phyloP scores from a whole-genome alignment of 495 filamentous ascomycete species.

The Penicillium riverlandense region DNA sequence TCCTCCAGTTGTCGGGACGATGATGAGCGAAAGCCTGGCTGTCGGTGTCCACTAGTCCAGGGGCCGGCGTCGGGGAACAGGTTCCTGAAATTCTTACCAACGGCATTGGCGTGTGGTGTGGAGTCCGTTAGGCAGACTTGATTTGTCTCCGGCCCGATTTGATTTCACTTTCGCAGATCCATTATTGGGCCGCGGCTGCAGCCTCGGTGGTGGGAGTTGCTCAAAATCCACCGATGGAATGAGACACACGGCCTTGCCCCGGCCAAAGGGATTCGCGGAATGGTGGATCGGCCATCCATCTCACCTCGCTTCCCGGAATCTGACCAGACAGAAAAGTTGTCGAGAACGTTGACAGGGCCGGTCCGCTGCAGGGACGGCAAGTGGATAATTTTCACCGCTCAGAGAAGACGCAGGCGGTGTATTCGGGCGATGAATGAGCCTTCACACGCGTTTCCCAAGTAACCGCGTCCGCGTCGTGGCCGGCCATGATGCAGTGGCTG shows the following conservation, averaged over 20 bases:
- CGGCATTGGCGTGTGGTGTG: slow-evolving; percentile 4
- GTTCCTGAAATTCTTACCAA: slow-evolving; percentile 18
- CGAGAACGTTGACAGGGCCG: slow-evolving; percentile 26
- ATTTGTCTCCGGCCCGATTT: slow-evolving; percentile 14
- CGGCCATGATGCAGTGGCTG: slow-evolving; percentile 15
- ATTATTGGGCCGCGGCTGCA: slow-evolving; percentile 11
- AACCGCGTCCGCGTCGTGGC: slow-evolving; percentile 25
- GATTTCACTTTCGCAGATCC: slow-evolving; percentile 19
- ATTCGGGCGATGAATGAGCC: background rate
- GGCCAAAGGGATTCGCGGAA: slow-evolving; percentile 20
- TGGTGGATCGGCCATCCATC: slow-evolving; percentile 10
- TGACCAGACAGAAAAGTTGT: slow-evolving; percentile 1
- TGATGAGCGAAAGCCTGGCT: slow-evolving; percentile 11
- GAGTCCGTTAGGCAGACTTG: slow-evolving; percentile 4
- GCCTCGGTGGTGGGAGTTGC: no score
- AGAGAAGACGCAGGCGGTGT: no score
- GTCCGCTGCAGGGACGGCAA: slow-evolving; percentile 25
- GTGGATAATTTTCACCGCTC: slow-evolving; percentile 18
- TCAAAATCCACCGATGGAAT: slow-evolving; percentile 4
- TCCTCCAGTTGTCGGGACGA: slow-evolving; percentile 20
- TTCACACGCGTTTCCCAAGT: slow-evolving; percentile 26
- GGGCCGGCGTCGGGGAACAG: slow-evolving; percentile 24
- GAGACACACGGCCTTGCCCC: slow-evolving; percentile 1
- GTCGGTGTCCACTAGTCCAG: slow-evolving; percentile 21
- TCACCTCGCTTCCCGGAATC: background rate